A percentile compares a stretch with the other conserved stretches of the same genome.
Evolutionary conservation across 768 basidiomycete species (phyloP).

Genomic region (Collybia nuda): DNA sequence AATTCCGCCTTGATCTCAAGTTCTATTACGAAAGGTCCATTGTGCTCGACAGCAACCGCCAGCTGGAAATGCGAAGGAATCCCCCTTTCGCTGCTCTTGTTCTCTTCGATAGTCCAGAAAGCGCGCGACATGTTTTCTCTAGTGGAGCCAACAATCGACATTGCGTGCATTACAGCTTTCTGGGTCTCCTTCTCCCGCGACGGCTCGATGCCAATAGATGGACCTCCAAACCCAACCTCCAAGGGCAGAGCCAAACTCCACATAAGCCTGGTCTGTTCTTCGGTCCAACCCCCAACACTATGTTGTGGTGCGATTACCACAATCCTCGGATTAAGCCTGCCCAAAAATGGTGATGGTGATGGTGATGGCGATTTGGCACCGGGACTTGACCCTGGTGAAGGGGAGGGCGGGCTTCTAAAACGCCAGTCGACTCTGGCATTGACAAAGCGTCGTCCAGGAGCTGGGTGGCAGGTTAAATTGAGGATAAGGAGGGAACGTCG

Average conservation of each 20-base stretch:
- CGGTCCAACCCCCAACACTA: slow-evolving; percentile 21
- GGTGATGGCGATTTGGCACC: not conserved
- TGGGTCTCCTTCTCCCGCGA: slow-evolving; percentile 12
- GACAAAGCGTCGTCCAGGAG: slow-evolving; percentile 14
- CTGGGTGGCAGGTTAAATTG: slow-evolving; percentile 17
- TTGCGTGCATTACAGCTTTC: slow-evolving; percentile 19
- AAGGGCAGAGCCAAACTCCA: slow-evolving; percentile 14
- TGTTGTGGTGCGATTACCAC: slow-evolving; percentile 17
- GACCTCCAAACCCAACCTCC: slow-evolving; percentile 8
- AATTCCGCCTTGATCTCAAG: slow-evolving; percentile 19
- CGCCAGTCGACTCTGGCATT: slow-evolving; percentile 17
- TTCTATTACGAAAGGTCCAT: slow-evolving; percentile 14
- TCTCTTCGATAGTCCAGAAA: slow-evolving; percentile 20
- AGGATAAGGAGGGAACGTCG: slow-evolving; percentile 17
- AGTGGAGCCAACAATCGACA: slow-evolving; percentile 16
- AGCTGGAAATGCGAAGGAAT: slow-evolving; percentile 19
- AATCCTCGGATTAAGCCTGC: slow-evolving; percentile 8
- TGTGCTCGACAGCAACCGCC: slow-evolving; percentile 17
- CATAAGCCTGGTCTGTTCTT: slow-evolving; percentile 18
- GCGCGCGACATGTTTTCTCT: slow-evolving; percentile 9
- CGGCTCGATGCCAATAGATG: slow-evolving; percentile 14
- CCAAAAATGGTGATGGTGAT: not conserved
- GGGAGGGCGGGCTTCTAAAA: not conserved
- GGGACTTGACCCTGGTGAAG: not conserved
- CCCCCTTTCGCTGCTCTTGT: slow-evolving; percentile 19